Conservation (phyloP, 2,329 filamentous ascomycete species). For the Phoma sp. region DNA sequence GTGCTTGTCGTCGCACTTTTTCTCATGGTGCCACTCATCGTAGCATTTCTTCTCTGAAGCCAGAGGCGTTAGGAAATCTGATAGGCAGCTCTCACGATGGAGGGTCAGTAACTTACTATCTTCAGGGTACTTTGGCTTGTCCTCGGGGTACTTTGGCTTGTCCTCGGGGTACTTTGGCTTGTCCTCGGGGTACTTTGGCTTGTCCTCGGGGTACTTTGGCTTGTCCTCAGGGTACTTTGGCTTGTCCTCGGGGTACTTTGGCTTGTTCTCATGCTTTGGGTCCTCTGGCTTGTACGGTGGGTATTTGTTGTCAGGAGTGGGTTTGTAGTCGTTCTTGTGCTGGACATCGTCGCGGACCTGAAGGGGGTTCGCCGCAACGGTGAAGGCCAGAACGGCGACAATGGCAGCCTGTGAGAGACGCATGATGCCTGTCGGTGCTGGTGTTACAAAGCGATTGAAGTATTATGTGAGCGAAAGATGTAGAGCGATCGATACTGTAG, state of each 20-base stretch:
- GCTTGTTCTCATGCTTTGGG: not conserved
- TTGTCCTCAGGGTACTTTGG: not conserved
- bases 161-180: no score
- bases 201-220: not conserved
- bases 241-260: no score
- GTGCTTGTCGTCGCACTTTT: not conserved
- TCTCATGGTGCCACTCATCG: not conserved
- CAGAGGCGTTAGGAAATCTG: not conserved
- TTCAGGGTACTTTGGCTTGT: not conserved
- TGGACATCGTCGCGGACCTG: conserved; percentile 13
- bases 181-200: no score
- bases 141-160: no score
- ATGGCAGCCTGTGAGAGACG: conserved; percentile 23
- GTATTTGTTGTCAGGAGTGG: conserved; percentile 1
- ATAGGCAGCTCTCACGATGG: not conserved
- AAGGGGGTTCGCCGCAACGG: conserved; percentile 22
- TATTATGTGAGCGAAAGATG: conserved; percentile 3
- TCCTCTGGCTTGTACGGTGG: not conserved
- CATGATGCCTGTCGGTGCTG: conserved; percentile 11
- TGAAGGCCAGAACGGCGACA: conserved; percentile 23
- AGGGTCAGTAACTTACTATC: not conserved
- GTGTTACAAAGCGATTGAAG: conserved; percentile 6
- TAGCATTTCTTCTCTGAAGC: conserved; percentile 3
- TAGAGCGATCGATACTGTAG: conserved; percentile 1
- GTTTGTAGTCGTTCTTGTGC: conserved; percentile 11